A percentile compares a stretch with the other conserved stretches of the same genome.
phyloP scores from a whole-genome alignment of 345 rosid species.

The Erysimum cheiranthoides region DNA sequence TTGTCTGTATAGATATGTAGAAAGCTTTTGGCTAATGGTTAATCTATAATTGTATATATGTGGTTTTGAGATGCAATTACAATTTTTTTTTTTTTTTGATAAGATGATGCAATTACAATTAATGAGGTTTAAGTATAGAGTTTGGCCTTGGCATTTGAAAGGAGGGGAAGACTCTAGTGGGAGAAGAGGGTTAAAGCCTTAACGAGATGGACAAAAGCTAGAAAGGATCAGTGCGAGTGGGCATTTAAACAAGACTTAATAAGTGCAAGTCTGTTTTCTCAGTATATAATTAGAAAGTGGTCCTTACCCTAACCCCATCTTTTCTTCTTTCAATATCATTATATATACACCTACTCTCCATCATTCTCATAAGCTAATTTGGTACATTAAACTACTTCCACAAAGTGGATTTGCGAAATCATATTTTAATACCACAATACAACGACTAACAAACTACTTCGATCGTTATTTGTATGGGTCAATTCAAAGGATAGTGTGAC shows the following conservation, averaged over 20 bases:
- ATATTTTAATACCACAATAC: slow-evolving; percentile 30
- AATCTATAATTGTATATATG: not conserved
- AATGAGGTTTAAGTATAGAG: not conserved
- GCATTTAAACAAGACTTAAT: slow-evolving; percentile 30
- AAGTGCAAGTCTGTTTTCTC: slow-evolving; percentile 32
- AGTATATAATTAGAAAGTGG: slow-evolving; percentile 41
- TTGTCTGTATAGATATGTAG: not conserved
- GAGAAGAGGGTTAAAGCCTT: not conserved
- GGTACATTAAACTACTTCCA: slow-evolving; percentile 28
- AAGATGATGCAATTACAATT: not conserved
- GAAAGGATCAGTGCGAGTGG: slow-evolving; percentile 39
- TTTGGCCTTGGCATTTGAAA: slow-evolving; percentile 21
- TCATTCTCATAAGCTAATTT: slow-evolving; percentile 42
- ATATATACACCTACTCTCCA: slow-evolving; percentile 35
- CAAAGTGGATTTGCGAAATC: slow-evolving; percentile 18
- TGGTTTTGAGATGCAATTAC: not conserved
- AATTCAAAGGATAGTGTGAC: not conserved
- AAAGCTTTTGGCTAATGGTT: not conserved
- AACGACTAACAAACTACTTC: slow-evolving; percentile 33
- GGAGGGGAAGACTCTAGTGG: slow-evolving; percentile 16
- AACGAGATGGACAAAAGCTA: slow-evolving; percentile 32
- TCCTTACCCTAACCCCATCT: slow-evolving; percentile 42
- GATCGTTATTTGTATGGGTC: not conserved
- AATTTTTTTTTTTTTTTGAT: too few species aligned
- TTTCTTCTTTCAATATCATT: slow-evolving; percentile 40